A percentile compares a stretch with the other conserved stretches of the same genome.
Conservation (phyloP, 2,329 filamentous ascomycete species). For the Hypoxylon rubiginosum region DNA sequence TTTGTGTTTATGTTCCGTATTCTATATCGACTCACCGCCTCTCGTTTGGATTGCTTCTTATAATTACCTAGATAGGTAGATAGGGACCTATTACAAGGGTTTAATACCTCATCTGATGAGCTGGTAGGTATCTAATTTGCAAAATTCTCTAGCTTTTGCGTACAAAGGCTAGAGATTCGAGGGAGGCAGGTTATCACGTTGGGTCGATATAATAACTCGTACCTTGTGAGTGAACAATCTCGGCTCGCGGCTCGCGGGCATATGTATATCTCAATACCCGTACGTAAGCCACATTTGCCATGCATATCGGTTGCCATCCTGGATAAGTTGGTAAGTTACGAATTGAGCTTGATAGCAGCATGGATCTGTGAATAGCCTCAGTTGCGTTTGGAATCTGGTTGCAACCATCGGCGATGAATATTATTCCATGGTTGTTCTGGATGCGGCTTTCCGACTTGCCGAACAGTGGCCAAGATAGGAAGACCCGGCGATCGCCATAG, state of each 20-base stretch:
- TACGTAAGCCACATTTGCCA: not conserved
- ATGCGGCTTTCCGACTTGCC: constrained; percentile 23
- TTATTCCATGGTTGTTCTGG: constrained; percentile 7
- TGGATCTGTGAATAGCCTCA: constrained; percentile 36
- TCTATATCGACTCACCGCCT: not conserved
- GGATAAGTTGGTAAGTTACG: not conserved
- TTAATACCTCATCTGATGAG: not conserved
- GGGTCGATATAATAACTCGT: not conserved
- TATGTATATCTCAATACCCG: not conserved
- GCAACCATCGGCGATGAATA: constrained; percentile 2
- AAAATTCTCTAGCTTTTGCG: not conserved
- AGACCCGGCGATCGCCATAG: constrained; percentile 29
- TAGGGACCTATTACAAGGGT: not conserved
- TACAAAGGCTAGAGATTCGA: not conserved
- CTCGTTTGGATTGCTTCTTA: too few relatives aligned
- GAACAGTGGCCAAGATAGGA: constrained; percentile 16
- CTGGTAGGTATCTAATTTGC: not conserved
- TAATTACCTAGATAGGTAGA: too few relatives aligned
- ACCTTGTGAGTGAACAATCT: not conserved
- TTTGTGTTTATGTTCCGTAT: not conserved
- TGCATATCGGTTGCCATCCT: not conserved
- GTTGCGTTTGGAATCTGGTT: not conserved
- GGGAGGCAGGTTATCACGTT: not conserved
- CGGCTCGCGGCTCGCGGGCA: not conserved
- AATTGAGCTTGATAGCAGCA: constrained; percentile 10